Percentiles rank a stretch among this genome's conserved stretches.
Conservation (phyloP, 73 alveolate species). For the Paramecium sexaurelia region DNA sequence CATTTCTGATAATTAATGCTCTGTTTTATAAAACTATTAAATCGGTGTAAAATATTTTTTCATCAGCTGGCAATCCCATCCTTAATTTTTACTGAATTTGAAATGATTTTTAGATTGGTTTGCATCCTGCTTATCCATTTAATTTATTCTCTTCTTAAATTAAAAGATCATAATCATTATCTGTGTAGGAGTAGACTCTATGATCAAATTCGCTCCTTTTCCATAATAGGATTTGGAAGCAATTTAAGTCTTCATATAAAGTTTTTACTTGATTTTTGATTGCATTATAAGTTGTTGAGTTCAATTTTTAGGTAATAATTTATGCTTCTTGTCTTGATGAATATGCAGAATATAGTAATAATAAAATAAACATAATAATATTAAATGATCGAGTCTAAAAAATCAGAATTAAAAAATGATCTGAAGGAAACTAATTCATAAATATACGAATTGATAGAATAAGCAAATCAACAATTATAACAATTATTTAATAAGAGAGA, state of each 20-base stretch:
- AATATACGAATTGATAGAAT: neutral
- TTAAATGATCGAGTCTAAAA: constrained; percentile 1
- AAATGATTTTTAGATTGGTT: neutral
- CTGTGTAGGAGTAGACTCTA: neutral
- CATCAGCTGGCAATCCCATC: constrained; percentile 28
- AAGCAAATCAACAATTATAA: neutral
- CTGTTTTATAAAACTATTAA: neutral
- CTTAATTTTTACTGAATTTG: neutral
- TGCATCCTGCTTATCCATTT: neutral
- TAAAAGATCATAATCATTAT: neutral
- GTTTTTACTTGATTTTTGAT: neutral
- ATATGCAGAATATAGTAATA: neutral
- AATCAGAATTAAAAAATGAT: neutral
- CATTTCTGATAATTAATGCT: constrained; percentile 36
- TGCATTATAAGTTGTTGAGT: neutral
- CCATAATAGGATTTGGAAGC: neutral
- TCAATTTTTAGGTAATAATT: neutral
- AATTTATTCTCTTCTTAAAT: neutral
- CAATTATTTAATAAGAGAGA: neutral
- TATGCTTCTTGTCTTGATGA: neutral
- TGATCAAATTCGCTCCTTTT: neutral
- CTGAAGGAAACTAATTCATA: neutral
- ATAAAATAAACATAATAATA: neutral
- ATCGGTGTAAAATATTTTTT: constrained; percentile 8
- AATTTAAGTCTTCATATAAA: neutral